These are phyloP conservation scores for Ascobolus immersus DNA, from an alignment of 495 filamentous ascomycete genomes.

Conservation along the genomic window DNA sequence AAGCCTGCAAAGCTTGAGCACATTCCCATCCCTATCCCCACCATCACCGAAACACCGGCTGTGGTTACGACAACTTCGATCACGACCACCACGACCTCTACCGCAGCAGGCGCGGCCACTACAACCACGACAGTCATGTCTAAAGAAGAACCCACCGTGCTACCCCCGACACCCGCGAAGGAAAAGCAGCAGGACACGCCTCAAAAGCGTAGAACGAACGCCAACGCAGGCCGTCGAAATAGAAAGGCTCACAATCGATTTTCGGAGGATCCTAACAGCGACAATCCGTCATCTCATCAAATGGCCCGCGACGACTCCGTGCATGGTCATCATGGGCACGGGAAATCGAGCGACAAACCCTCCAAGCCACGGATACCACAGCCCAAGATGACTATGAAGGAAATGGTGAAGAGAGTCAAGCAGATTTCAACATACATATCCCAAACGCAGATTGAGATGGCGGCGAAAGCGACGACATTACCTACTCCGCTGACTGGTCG, in stretches of 20 bases:
- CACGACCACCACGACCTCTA: constrained; percentile 1
- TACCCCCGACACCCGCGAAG: constrained; percentile 9
- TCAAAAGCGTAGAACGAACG: constrained; percentile 9
- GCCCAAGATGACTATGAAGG: constrained; percentile 54
- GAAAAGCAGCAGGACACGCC: no score
- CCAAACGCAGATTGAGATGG: constrained; percentile 73
- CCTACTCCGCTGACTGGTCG: constrained; percentile 7
- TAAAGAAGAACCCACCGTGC: no score
- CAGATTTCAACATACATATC: constrained; percentile 76
- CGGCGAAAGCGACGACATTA: constrained; percentile 27
- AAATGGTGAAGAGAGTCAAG: constrained; percentile 68
- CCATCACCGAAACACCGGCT: constrained; percentile 8
- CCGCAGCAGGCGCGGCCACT: constrained; percentile 8
- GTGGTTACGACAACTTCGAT: constrained; percentile 1
- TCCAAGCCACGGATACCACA: constrained; percentile 16
- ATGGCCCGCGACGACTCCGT: constrained; percentile 17
- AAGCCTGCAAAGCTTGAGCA: no score
- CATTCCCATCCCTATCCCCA: constrained; percentile 13
- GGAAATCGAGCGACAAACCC: constrained; percentile 10
- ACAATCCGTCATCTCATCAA: constrained; percentile 12
- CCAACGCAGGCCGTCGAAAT: constrained; percentile 12
- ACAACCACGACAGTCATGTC: constrained; percentile 7
- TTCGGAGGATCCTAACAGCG: constrained; percentile 19
- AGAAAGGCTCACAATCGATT: constrained; percentile 15
- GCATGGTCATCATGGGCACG: constrained; percentile 12